Evolutionary conservation across 2,329 filamentous ascomycete genomes (phyloP).

Genomic region (Leptosphaerulina australis): DNA sequence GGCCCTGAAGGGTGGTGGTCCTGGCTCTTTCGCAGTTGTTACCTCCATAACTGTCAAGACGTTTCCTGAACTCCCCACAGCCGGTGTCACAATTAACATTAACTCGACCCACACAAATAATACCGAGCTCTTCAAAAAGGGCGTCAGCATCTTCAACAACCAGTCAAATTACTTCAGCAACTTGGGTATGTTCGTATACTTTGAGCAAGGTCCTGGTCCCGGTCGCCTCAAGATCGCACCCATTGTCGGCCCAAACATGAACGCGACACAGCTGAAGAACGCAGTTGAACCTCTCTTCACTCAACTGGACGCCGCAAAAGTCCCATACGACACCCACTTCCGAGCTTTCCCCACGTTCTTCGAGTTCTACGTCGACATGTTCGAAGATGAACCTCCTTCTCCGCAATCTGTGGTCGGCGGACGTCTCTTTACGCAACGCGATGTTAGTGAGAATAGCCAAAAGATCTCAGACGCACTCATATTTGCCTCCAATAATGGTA

Average conservation of each 20-base stretch:
- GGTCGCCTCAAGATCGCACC: constrained; percentile 41
- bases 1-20: constrained; percentile 45
- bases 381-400: constrained; percentile 43
- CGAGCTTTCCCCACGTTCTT: constrained; percentile 45
- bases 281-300: constrained; percentile 39
- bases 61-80: constrained; percentile 40
- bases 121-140: constrained; percentile 35
- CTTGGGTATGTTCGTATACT: constrained; percentile 47
- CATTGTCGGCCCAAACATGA: constrained; percentile 44
- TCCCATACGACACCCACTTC: constrained; percentile 39
- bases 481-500: constrained; percentile 30
- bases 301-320: constrained; percentile 37
- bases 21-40: constrained; percentile 41
- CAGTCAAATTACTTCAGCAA: constrained; percentile 42
- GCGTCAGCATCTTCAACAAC: constrained; percentile 43
- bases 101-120: constrained; percentile 46
- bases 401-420: constrained; percentile 42
- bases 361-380: constrained; percentile 47
- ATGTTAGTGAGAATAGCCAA: constrained; percentile 33
- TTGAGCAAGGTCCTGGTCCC: constrained; percentile 36
- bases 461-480: constrained; percentile 36
- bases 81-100: constrained; percentile 44
- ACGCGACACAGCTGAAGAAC: constrained; percentile 31
- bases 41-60: constrained; percentile 43
- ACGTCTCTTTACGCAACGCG: constrained; percentile 40